Evolutionary conservation across 1,284 basidiomycete genomes (phyloP), one percentile per base, ranked within the genome.

Genomic region (Chalciporus sp.): DNA sequence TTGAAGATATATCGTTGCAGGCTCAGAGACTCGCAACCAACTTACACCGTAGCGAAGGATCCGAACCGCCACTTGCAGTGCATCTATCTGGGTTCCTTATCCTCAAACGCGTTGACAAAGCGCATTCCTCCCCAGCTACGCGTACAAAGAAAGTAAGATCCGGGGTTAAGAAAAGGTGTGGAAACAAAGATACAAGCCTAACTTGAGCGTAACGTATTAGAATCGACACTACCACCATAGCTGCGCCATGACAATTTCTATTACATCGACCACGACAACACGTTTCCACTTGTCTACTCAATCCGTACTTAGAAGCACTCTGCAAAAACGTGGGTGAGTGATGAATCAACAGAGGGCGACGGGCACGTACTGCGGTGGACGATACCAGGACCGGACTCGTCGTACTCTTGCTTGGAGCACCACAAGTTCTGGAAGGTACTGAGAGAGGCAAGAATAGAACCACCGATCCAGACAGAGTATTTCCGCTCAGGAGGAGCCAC

Each of bases 401-500:
- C 92, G 76, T 94, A 94, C 74, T 92, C 90, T 71, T 94, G 90
- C 81, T 95, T 95, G 60, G 90, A 91, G 81, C 88, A 89, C 92
- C 92, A 94, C 68, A 93, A 74, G 70, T 88, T 89, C 82, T 97
- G 95, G 94, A 98, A 98, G 61, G 95, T 98, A 65, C 87, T 91
- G 55, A 98, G 86, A 55, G 95, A 97, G 37, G 94, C 94, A 57
- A 98, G 82, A 74, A 98, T 98, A 60, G 94, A 97, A 68, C 96
- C 95, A 84, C 96, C 95, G 70, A 98, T 98, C 95, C 95, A 98
- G 77, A 97, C 95, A 52, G 92, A 93, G 83, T 93, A 94, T 75
- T 94, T 95, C 69, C 94, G 81, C 79, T 95, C 94, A 42, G 93
- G 94, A 52, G 93, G 92, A 62, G 92, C 91, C 56, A 93, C 88